Evolutionary conservation across 257 asterid species (phyloP).

Genomic region (Sherardia arvensis): DNA sequence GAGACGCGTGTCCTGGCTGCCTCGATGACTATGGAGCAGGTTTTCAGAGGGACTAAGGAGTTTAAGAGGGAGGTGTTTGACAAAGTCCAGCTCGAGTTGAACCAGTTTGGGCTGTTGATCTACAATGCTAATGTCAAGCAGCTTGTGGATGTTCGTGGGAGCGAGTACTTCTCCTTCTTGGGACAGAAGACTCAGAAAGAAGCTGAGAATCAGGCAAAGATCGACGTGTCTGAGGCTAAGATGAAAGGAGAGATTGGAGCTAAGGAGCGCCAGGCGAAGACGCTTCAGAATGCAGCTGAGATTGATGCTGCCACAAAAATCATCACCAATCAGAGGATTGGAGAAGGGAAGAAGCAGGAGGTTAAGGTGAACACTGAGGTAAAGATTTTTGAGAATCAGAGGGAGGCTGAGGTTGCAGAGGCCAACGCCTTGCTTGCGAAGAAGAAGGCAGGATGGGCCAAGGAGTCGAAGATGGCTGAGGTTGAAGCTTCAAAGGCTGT

Average conservation of each 20-base stretch:
- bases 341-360: constrained; percentile 52
- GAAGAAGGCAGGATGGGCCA: constrained; percentile 62
- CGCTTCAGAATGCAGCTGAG: constrained; percentile 47
- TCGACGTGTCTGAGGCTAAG: constrained; percentile 51
- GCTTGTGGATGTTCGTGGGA: constrained; percentile 59
- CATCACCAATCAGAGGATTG: constrained; percentile 36
- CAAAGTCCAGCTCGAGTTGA: constrained; percentile 57
- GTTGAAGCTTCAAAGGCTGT: constrained; percentile 57
- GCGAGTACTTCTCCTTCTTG: constrained; percentile 58
- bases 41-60: constrained; percentile 49
- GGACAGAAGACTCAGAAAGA: constrained; percentile 70
- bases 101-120: constrained; percentile 53
- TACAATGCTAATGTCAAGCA: constrained; percentile 69
- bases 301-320: constrained; percentile 63
- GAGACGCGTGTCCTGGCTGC: constrained; percentile 68
- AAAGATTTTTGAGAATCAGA: constrained; percentile 40
- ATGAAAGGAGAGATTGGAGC: constrained; percentile 64
- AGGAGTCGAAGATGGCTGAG: constrained; percentile 45
- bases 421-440: constrained; percentile 44
- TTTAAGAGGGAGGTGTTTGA: constrained; percentile 53
- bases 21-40: constrained; percentile 65
- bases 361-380: constrained; percentile 38
- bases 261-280: constrained; percentile 40
- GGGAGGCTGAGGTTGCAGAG: constrained; percentile 56
- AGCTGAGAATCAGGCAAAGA: constrained; percentile 52